These are phyloP conservation scores for Ogataea methylovora DNA, from an alignment of 805 yeast species.

Conservation along the genomic window DNA sequence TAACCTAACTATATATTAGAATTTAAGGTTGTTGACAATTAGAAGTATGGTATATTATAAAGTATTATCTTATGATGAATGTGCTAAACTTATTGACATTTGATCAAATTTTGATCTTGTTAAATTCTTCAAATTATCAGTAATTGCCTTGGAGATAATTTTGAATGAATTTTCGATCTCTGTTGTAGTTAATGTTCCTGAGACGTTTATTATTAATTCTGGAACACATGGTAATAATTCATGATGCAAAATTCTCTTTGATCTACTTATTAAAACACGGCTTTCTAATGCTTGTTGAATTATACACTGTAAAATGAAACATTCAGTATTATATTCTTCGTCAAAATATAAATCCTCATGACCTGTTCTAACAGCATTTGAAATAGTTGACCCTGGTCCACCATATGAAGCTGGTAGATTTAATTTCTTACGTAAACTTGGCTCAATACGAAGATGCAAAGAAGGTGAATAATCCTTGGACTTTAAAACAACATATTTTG, in stretches of 20 bases:
- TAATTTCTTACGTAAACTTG: constrained; percentile 34
- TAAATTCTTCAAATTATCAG: constrained; percentile 10
- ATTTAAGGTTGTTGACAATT: too few species aligned
- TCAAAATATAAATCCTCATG: constrained; percentile 34
- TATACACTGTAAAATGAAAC: constrained; percentile 56
- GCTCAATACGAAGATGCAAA: constrained; percentile 54
- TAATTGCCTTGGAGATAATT: constrained; percentile 25
- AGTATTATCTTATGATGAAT: too few species aligned
- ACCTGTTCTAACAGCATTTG: constrained; percentile 37
- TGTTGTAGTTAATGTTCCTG: constrained; percentile 34
- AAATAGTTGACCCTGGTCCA: constrained; percentile 31
- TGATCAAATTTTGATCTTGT: constrained; percentile 5
- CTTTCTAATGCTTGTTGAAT: constrained; percentile 49
- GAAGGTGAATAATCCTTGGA: constrained; percentile 61
- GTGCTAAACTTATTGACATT: too few species aligned
- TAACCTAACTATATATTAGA: too few species aligned
- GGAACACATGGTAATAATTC: constrained; percentile 68
- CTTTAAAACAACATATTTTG: constrained; percentile 38
- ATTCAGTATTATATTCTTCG: constrained; percentile 42
- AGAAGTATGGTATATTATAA: too few species aligned
- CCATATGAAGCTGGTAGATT: constrained; percentile 46
- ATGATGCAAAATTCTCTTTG: constrained; percentile 60
- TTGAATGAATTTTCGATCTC: constrained; percentile 39
- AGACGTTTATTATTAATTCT: constrained; percentile 44
- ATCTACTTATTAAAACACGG: constrained; percentile 46